These are phyloP conservation scores for Dissophora globulifera DNA, from an alignment of 192 early-diverging fungal genomes.

Conservation along the genomic window DNA sequence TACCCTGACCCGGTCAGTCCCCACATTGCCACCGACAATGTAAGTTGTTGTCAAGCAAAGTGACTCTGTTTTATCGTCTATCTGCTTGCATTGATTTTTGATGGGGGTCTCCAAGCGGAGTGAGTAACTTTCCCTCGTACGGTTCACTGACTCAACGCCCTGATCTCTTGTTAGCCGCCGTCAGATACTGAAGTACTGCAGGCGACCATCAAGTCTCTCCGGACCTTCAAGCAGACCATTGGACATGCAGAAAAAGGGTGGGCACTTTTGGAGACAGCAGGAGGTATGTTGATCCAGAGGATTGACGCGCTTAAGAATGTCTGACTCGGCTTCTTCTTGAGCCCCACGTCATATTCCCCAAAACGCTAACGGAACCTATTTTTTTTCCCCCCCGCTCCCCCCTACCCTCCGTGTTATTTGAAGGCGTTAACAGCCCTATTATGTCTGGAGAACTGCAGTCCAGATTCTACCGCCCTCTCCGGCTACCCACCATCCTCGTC, in stretches of 20 bases:
- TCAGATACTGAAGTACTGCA: conserved; percentile 56
- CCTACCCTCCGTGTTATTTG: too few relatives aligned
- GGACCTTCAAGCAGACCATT: conserved; percentile 32
- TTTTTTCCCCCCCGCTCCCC: not conserved
- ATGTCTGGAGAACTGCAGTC: conserved; percentile 80
- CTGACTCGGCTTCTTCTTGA: too few relatives aligned
- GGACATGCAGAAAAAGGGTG: conserved; percentile 49
- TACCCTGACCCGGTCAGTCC: conserved; percentile 82
- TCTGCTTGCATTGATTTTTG: too few relatives aligned
- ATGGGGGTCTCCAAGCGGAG: too few relatives aligned
- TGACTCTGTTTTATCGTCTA: not conserved
- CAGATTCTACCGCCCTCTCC: conserved; percentile 74
- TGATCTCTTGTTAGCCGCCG: too few relatives aligned
- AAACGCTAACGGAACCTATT: not conserved
- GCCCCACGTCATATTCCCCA: too few relatives aligned
- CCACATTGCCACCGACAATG: conserved; percentile 71
- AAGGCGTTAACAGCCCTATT: conserved; percentile 76
- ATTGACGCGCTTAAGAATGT: too few relatives aligned
- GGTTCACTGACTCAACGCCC: too few relatives aligned
- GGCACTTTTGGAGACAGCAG: conserved; percentile 81
- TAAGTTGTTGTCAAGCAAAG: conserved; percentile 13
- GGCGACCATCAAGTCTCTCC: conserved; percentile 53
- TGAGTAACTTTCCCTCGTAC: too few relatives aligned
- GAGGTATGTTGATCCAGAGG: too few relatives aligned
- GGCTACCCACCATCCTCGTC: conserved; percentile 75